Base-by-base conservation (phyloP, 2,329 filamentous ascomycete genomes). In the Thelonectria olida region DNA sequence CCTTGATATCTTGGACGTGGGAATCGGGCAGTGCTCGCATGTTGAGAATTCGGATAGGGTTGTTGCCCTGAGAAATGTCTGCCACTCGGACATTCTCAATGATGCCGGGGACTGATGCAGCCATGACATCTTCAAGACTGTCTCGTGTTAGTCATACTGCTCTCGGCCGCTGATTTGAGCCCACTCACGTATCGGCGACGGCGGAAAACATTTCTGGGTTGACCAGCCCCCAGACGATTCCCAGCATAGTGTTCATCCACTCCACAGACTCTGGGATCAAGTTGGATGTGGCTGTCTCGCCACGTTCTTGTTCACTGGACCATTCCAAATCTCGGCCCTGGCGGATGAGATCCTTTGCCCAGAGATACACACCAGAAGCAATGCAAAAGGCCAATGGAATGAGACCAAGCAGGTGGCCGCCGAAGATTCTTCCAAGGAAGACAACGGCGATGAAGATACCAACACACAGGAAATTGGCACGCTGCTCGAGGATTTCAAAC, bases 41-140 rank as follows among this genome's bases (percentile, higher is more conserved):
- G 74, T 92, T 97, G 47, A 98, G 83, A 52, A 98, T 92, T 8
- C 95, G 89, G 57, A 98, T 83, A 0, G 96, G 93, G 68, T 97
- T 97, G 77, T 85, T 92, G 25, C 96, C 96, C 77, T 98, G 96
- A 50, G 93, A 92, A 70, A 99, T 97, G 70, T 97, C 94, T 61
- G 94, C 93, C 20, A 98, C 92, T 67, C 95, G 91, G 45, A 99
- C 93, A 67, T 97, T 96, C 75, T 98, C 94, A 66, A 99, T 93
- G 38, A 98, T 81, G 2, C 91, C 89, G 0, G 96, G 96, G 0
- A 97, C 91, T 0, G 93, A 97, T 19, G 94, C 95, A 75, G 96
- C 93, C 95, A 98, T 98, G 67, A 98, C 92, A 75, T 98, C 95
- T 78, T 85, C 75, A 1, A 81, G 73, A 1, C 77, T 79, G 12